phyloP scores from a whole-genome alignment of 139 green algal species.

The Astrephomene gubernaculifera region DNA sequence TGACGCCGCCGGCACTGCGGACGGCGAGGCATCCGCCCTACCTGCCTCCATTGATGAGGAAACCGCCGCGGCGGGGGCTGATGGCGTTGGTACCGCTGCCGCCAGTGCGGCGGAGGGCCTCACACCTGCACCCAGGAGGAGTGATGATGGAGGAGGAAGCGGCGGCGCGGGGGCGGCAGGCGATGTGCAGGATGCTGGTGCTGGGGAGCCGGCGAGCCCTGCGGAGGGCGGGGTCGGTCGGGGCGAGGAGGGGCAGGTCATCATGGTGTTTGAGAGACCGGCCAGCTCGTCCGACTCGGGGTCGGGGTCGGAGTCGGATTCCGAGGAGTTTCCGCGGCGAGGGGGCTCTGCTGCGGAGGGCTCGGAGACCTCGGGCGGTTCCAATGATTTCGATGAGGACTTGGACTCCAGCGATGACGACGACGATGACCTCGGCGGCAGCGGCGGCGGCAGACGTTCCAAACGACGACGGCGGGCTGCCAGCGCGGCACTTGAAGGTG shows the following conservation, averaged over 20 bases:
- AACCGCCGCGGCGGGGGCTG: too few species aligned
- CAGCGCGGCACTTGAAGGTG: not conserved
- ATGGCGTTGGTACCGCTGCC: too few species aligned
- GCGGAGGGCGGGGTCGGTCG: not conserved
- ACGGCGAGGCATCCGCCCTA: too few species aligned
- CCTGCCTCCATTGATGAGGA: too few species aligned
- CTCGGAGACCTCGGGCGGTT: too few species aligned
- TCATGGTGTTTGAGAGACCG: conserved; percentile 26
- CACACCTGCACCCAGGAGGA: not conserved
- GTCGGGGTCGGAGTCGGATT: not conserved
- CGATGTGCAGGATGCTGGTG: not conserved
- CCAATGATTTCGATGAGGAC: not conserved
- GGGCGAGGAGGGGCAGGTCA: not conserved
- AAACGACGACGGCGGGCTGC: not conserved
- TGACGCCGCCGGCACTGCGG: too few species aligned
- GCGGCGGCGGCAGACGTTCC: not conserved
- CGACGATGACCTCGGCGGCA: not conserved
- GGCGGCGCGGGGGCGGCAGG: not conserved
- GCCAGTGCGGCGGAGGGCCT: too few species aligned
- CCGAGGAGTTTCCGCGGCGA: not conserved
- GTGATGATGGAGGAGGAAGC: not conserved
- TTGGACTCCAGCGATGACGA: not conserved
- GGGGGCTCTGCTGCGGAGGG: too few species aligned
- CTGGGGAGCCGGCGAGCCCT: not conserved
- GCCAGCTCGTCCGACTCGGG: not conserved